These are phyloP conservation scores for Beta lomatogona DNA, from an alignment of 179 eudicot genomes.

Conservation along the genomic window DNA sequence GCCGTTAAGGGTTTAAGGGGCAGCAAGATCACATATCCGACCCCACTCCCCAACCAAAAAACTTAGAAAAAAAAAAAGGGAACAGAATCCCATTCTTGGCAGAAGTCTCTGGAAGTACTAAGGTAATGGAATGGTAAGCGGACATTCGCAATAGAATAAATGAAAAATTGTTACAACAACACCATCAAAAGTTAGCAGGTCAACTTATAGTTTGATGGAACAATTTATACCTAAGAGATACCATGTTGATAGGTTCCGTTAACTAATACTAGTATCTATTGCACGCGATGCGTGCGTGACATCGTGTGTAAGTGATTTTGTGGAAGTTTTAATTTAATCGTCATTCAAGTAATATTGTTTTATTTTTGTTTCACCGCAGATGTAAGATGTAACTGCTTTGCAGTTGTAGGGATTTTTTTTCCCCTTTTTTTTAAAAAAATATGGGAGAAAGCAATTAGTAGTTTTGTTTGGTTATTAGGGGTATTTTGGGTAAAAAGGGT, in stretches of 20 bases:
- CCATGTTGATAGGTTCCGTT: not conserved
- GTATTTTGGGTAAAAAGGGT: too few species aligned
- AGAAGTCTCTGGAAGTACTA: not conserved
- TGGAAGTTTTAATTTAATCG: too few species aligned
- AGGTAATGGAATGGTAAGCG: not conserved
- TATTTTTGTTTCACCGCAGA: too few species aligned
- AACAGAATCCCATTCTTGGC: not conserved
- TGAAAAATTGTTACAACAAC: not conserved
- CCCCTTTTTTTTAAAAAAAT: too few species aligned
- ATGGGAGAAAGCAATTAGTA: too few species aligned
- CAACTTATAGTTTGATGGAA: not conserved
- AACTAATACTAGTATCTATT: too few species aligned
- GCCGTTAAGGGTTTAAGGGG: not conserved
- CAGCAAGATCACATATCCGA: not conserved
- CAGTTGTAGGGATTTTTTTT: too few species aligned
- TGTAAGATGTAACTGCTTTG: too few species aligned
- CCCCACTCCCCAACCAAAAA: not conserved
- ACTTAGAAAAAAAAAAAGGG: not conserved
- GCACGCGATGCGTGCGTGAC: too few species aligned
- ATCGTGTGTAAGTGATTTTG: too few species aligned
- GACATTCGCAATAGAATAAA: not conserved
- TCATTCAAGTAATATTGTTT: too few species aligned
- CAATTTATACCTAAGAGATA: not conserved
- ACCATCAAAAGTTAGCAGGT: not conserved
- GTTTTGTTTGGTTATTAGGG: too few species aligned